Conservation (phyloP, 2,329 filamentous ascomycete species). For the Venturia aucupariae region DNA sequence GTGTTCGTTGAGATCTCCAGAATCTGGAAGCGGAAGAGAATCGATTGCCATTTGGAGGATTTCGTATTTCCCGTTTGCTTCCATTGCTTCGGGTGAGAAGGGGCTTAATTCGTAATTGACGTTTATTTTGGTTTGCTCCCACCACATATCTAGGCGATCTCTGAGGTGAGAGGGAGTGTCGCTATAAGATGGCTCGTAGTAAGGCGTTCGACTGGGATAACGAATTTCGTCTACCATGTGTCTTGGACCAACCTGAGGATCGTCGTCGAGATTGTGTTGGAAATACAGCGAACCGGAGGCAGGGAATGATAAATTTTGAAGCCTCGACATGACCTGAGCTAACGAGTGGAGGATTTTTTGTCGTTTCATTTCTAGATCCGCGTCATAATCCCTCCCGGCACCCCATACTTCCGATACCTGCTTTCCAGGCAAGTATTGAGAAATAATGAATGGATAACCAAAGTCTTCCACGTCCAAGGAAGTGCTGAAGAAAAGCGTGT, state of each 20-base stretch:
- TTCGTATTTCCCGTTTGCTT: neutral
- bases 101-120: neutral
- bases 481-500: slow-evolving; percentile 5
- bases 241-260: slow-evolving; percentile 5
- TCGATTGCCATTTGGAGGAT: slow-evolving; percentile 5
- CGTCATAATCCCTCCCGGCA: neutral
- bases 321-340: slow-evolving; percentile 2
- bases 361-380: slow-evolving; percentile 2
- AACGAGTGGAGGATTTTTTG: slow-evolving; percentile 2
- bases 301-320: neutral
- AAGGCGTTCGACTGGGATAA: neutral
- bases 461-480: slow-evolving; percentile 6
- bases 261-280: neutral
- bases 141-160: neutral
- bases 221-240: neutral
- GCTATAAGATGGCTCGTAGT: neutral
- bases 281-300: slow-evolving; percentile 5
- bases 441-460: slow-evolving; percentile 10
- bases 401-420: slow-evolving; percentile 10
- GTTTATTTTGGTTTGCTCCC: neutral
- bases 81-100: neutral
- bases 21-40: neutral
- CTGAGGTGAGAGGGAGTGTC: neutral
- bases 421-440: slow-evolving; percentile 6
- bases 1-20: neutral